phyloP scores from a whole-genome alignment of 1,284 basidiomycete genomes.

The Lignosus rhinocerotis region DNA sequence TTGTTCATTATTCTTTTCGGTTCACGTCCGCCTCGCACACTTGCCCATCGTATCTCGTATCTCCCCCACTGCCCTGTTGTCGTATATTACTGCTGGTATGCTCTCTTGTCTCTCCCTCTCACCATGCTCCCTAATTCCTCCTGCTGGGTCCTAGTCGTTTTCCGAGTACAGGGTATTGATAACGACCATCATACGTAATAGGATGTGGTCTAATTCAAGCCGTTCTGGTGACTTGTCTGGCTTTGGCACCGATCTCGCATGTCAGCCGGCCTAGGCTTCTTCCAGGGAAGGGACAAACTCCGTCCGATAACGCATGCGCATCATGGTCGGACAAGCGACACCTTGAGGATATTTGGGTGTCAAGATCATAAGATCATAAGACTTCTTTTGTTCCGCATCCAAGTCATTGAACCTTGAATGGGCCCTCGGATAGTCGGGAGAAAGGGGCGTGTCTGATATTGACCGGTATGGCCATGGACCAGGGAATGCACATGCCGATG shows the following conservation, averaged over 20 bases:
- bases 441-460: too few relatives aligned
- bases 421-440: too few relatives aligned
- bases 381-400: too few relatives aligned
- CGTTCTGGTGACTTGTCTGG: constrained; percentile 3
- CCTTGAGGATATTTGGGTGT: constrained; percentile 1
- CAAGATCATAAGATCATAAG: neutral
- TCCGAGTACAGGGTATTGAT: constrained; percentile 27
- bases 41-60: neutral
- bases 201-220: constrained; percentile 8
- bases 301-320: neutral
- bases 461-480: too few relatives aligned
- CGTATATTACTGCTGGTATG: constrained; percentile 25
- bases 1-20: constrained; percentile 7
- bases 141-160: constrained; percentile 19
- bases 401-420: too few relatives aligned
- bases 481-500: too few relatives aligned
- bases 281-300: constrained; percentile 4
- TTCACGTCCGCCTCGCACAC: neutral
- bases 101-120: constrained; percentile 9
- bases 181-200: constrained; percentile 22
- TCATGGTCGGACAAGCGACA: neutral
- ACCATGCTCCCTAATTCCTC: constrained; percentile 21
- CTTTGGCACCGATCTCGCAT: constrained; percentile 5
- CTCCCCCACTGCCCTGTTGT: constrained; percentile 11
- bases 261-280: constrained; percentile 10